A percentile compares a stretch with the other conserved stretches of the same genome.
phyloP scores from a whole-genome alignment of 441 rosid genomes.

The Brassica hybrid region DNA sequence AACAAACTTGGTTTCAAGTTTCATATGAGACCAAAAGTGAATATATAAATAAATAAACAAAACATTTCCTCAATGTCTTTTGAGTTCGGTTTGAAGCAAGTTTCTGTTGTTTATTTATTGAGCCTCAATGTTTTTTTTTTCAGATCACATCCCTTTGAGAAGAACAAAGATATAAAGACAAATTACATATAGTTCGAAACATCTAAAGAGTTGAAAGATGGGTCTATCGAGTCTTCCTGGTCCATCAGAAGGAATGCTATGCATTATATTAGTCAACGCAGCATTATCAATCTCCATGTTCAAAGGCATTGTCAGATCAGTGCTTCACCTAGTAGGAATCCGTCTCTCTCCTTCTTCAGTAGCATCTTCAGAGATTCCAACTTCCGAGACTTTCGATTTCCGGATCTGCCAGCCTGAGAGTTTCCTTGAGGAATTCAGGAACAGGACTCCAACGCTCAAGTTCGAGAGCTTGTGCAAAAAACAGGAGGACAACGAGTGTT shows the following conservation, averaged over 20 bases:
- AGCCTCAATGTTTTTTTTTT: neutral
- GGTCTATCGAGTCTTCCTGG: conserved; percentile 90
- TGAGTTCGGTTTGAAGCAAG: neutral
- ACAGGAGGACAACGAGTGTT: conserved; percentile 67
- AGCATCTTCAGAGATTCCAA: neutral
- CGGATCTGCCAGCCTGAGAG: conserved; percentile 3
- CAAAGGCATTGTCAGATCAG: conserved; percentile 72
- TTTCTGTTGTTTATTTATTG: neutral
- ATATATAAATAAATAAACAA: neutral
- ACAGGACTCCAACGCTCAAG: conserved; percentile 54
- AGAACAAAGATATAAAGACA: neutral
- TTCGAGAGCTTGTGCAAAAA: conserved; percentile 54
- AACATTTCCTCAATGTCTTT: neutral
- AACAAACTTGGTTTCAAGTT: conserved; percentile 12
- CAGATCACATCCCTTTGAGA: conserved; percentile 38
- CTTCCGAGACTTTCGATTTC: conserved; percentile 49
- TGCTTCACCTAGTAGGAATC: conserved; percentile 72
- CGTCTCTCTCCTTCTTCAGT: conserved; percentile 50
- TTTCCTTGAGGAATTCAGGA: conserved; percentile 67
- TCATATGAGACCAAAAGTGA: neutral
- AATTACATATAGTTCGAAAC: neutral
- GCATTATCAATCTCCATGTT: conserved; percentile 76
- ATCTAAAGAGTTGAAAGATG: conserved; percentile 49
- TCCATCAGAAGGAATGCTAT: conserved; percentile 90
- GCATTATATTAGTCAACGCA: conserved; percentile 81